phyloP scores from a whole-genome alignment of 306 rosid genomes.

The Astragalus glycyphyllos region DNA sequence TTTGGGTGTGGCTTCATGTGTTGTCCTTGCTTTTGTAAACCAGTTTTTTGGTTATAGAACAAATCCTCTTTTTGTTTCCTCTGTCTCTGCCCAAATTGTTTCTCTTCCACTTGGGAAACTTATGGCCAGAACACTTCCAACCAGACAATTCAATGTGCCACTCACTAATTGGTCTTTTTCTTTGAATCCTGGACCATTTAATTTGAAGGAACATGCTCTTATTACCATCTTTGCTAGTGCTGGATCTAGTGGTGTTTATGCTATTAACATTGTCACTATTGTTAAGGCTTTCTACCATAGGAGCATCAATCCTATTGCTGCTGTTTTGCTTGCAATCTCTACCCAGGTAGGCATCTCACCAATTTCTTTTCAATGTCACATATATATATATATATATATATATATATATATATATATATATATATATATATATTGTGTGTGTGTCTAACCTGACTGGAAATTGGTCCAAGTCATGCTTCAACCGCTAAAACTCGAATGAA shows the following conservation, averaged over 20 bases:
- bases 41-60: conserved; percentile 71
- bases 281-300: conserved; percentile 87
- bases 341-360: conserved; percentile 81
- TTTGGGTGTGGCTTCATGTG: conserved; percentile 69
- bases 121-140: conserved; percentile 83
- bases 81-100: conserved; percentile 78
- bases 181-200: conserved; percentile 84
- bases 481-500: no score
- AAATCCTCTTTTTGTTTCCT: conserved; percentile 57
- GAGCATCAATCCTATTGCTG: conserved; percentile 62
- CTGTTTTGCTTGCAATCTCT: conserved; percentile 66
- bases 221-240: conserved; percentile 83
- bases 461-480: no score
- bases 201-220: conserved; percentile 78
- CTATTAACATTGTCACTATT: conserved; percentile 73
- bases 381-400: no score
- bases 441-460: no score
- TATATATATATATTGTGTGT: no score
- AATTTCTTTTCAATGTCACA: neutral
- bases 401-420: no score
- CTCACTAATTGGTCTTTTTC: conserved; percentile 65
- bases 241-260: conserved; percentile 73
- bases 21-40: conserved; percentile 74
- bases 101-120: conserved; percentile 78
- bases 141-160: conserved; percentile 41